A percentile compares a stretch with the other conserved stretches of the same genome.
These are phyloP conservation scores for Leishmania martiniquensis DNA, from an alignment of 208 protist species.

Conservation along the genomic window DNA sequence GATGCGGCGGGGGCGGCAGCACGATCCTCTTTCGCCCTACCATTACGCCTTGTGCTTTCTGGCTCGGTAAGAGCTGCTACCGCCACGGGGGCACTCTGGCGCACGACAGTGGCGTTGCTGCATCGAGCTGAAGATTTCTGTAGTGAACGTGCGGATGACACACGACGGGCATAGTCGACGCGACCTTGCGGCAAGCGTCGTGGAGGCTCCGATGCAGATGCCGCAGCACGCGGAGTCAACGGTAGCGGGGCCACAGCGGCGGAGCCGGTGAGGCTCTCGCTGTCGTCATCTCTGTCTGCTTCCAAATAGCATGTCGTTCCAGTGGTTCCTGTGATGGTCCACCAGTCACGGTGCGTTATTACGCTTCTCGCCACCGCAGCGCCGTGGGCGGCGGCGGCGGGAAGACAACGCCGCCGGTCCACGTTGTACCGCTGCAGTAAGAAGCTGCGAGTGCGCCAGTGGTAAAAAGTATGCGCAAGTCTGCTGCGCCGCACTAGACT, in stretches of 20 bases:
- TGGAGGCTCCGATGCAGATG: not conserved
- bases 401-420: slow-evolving; percentile 28
- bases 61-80: not conserved
- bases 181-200: not conserved
- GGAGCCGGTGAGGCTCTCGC: not conserved
- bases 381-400: not conserved
- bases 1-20: not conserved
- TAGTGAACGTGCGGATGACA: not conserved
- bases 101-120: not conserved
- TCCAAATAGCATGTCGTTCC: not conserved
- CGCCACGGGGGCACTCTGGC: not conserved
- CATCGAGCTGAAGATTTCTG: not conserved
- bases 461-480: slow-evolving; percentile 32
- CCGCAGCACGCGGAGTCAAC: not conserved
- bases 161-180: not conserved
- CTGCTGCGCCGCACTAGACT: not conserved
- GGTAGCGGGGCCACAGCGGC: not conserved
- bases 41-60: not conserved
- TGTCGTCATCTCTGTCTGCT: not conserved
- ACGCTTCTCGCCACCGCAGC: not conserved
- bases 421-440: slow-evolving; percentile 21
- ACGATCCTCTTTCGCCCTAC: not conserved
- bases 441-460: slow-evolving; percentile 29
- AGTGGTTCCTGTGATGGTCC: not conserved
- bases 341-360: too few species aligned